Evolutionary conservation across 805 yeast genomes (phyloP), one percentile per base, ranked within the genome.

Genomic region (Cyberlindnera xishuangbannaensis): DNA sequence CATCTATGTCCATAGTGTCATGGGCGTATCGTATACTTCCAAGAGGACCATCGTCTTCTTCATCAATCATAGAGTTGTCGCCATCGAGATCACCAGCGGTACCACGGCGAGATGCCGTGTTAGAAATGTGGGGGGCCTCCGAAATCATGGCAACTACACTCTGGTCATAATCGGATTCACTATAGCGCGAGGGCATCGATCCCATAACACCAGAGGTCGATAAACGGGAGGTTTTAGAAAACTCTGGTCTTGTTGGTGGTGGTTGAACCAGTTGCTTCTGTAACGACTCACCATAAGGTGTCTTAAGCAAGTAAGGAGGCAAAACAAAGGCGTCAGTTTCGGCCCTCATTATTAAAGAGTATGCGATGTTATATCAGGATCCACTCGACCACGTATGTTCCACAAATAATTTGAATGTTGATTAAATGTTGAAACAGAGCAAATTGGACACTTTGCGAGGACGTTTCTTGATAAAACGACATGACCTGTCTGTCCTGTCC

Each of bases 261-360:
- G 43, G 37, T 10, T 25, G 28, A 2, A n/a, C 21, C 10, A 44
- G 25, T 19, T 33, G 33, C 20, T 34, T 15, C 15, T 40, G 40
- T 3, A 47, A 29, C 6, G 22, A 14, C 27, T 45, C 49, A 7
- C 51, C 51, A 34, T 28, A 47, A 2, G 43, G 28, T 3, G 49
- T 47, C 30, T 43, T 41, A 16, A 43, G 33, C 18, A 44, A 31
- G 36, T 47, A 47, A 6, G 37, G 22, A 13, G 51, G 51, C 32
- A 37, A 32, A n/a, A 22, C 23, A 18, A 32, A 36, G 18, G 15
- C 23, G 12, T 24, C 32, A 11, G 8, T 20, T 7, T 25, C 31
- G 3, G 40, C 3, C 6, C 29, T 28, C 33, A 29, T 26, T 10
- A 6, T 26, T 15, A 24, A 12, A 15, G 26, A 16, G 15, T 15